Percentiles rank a stretch among this genome's conserved stretches.
These are phyloP conservation scores for Alternaria viburni DNA, from an alignment of 2,329 filamentous ascomycete genomes.

Conservation along the genomic window DNA sequence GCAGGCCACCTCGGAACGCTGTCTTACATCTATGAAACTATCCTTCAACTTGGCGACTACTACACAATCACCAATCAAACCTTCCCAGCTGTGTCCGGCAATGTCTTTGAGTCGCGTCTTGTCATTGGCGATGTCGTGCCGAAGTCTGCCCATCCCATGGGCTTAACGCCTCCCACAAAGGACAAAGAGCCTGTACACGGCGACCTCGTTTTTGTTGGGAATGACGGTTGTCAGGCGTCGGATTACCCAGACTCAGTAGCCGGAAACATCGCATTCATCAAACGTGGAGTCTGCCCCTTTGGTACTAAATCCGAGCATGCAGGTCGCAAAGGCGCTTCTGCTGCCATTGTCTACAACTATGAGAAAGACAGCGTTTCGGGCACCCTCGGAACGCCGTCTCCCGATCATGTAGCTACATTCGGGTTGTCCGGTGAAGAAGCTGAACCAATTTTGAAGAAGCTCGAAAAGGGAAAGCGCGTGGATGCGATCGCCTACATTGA, in stretches of 20 bases:
- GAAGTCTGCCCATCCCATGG: slow-evolving; percentile 45
- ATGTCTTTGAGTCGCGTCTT: slow-evolving; percentile 46
- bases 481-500: slow-evolving; percentile 55
- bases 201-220: slow-evolving; percentile 41
- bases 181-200: slow-evolving; percentile 47
- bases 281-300: slow-evolving; percentile 75
- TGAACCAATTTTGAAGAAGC: slow-evolving; percentile 57
- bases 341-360: slow-evolving; percentile 79
- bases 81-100: slow-evolving; percentile 45
- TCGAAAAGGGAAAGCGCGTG: slow-evolving; percentile 57
- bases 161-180: slow-evolving; percentile 46
- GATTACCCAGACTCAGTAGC: slow-evolving; percentile 68
- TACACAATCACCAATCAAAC: slow-evolving; percentile 49
- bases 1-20: slow-evolving; percentile 45
- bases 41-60: slow-evolving; percentile 48
- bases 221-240: slow-evolving; percentile 41
- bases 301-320: slow-evolving; percentile 74
- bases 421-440: slow-evolving; percentile 70
- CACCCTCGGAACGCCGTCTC: slow-evolving; percentile 69
- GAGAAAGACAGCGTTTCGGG: slow-evolving; percentile 66
- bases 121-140: slow-evolving; percentile 42
- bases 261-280: slow-evolving; percentile 74
- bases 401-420: slow-evolving; percentile 70
- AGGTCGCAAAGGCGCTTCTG: slow-evolving; percentile 72
- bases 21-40: slow-evolving; percentile 48